A percentile compares a stretch with the other conserved stretches of the same genome.
These are phyloP conservation scores for Aegilops sharonensis DNA, from an alignment of 176 grass and related monocot species.

Conservation along the genomic window DNA sequence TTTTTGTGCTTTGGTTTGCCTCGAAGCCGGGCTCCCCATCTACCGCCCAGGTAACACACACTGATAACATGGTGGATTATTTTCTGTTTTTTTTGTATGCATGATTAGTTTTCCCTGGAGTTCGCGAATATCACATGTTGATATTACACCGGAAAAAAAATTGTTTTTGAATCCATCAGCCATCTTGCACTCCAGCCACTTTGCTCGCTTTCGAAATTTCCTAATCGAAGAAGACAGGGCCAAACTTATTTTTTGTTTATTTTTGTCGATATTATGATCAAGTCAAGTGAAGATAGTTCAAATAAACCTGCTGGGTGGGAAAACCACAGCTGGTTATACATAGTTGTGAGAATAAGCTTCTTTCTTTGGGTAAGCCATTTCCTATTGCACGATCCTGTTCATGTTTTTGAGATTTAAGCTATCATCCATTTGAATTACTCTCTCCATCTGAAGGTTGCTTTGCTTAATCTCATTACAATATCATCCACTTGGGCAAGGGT, in stretches of 20 bases:
- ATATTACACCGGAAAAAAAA: background rate
- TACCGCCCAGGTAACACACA: constrained; percentile 49
- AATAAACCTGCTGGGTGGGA: constrained; percentile 49
- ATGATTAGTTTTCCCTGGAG: background rate
- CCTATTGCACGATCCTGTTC: background rate
- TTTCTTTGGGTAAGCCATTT: constrained; percentile 75
- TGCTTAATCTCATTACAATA: constrained; percentile 97
- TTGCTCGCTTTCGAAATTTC: background rate
- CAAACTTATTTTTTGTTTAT: background rate
- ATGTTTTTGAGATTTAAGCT: background rate
- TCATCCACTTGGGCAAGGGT: constrained; percentile 94
- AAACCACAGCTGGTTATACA: constrained; percentile 78
- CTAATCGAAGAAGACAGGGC: background rate
- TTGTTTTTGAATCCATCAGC: background rate
- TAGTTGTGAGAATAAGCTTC: constrained; percentile 74
- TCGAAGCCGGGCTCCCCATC: constrained; percentile 44
- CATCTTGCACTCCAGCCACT: background rate
- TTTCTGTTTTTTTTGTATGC: background rate
- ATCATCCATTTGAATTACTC: constrained; percentile 1
- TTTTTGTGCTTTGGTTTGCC: constrained; percentile 81
- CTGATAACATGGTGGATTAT: background rate
- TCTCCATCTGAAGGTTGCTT: constrained; percentile 61
- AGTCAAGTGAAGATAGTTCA: constrained; percentile 50
- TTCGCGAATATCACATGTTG: background rate
- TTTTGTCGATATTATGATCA: constrained; percentile 9